These are phyloP conservation scores for Phylloporus sp. DNA, from an alignment of 768 basidiomycete species.

Conservation along the genomic window DNA sequence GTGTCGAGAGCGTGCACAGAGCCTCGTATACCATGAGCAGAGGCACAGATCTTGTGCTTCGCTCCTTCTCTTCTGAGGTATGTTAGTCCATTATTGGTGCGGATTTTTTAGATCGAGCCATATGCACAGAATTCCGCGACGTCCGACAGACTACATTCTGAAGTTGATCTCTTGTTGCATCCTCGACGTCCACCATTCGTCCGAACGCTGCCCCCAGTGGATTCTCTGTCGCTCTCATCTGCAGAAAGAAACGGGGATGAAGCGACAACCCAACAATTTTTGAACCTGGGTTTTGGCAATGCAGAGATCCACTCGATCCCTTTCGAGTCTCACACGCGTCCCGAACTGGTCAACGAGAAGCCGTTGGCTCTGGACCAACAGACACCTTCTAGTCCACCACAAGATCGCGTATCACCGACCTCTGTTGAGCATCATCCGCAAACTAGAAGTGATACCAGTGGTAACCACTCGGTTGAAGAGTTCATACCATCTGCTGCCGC, in stretches of 20 bases:
- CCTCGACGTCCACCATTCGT: slow-evolving; percentile 76
- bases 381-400: background rate
- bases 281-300: slow-evolving; percentile 33
- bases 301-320: background rate
- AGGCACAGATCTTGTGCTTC: slow-evolving; percentile 52
- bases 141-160: slow-evolving; percentile 26
- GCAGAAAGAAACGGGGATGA: slow-evolving; percentile 67
- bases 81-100: slow-evolving; percentile 6
- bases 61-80: slow-evolving; percentile 34
- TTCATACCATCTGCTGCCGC: background rate
- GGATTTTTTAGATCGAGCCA: background rate
- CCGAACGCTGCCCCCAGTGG: slow-evolving; percentile 59
- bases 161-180: slow-evolving; percentile 64
- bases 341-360: background rate
- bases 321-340: slow-evolving; percentile 1
- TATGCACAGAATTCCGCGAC: slow-evolving; percentile 14
- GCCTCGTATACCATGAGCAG: slow-evolving; percentile 57
- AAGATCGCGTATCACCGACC: background rate
- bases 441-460: background rate
- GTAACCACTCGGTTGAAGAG: background rate
- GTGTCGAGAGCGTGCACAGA: slow-evolving; percentile 48
- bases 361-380: background rate
- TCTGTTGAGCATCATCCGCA: background rate
- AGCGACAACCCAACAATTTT: slow-evolving; percentile 37
- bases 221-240: slow-evolving; percentile 55